These are phyloP conservation scores for Irpex lacteus DNA, from an alignment of 1,284 basidiomycete genomes.

Conservation along the genomic window DNA sequence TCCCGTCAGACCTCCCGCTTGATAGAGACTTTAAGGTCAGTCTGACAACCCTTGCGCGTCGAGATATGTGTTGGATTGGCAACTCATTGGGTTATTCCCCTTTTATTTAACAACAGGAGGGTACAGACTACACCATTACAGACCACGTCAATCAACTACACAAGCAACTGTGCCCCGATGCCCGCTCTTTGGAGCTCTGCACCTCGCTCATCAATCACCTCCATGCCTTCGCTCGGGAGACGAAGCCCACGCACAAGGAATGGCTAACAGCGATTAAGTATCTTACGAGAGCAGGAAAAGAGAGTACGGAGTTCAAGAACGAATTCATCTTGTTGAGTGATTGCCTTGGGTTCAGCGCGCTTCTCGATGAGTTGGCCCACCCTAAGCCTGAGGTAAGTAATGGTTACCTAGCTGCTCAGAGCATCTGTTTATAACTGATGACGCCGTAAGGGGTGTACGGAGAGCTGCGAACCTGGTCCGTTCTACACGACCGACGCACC, in stretches of 20 bases:
- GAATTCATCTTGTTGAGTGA: constrained; percentile 43
- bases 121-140: constrained; percentile 33
- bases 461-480: constrained; percentile 38
- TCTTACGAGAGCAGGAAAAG: constrained; percentile 35
- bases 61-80: no score
- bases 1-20: constrained; percentile 34
- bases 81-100: no score
- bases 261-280: constrained; percentile 35
- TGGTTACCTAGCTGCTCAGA: neutral
- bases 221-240: constrained; percentile 39
- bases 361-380: constrained; percentile 38
- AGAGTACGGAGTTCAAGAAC: constrained; percentile 38
- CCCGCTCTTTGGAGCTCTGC: constrained; percentile 35
- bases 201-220: constrained; percentile 35
- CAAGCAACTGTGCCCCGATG: constrained; percentile 30
- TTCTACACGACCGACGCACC: constrained; percentile 38
- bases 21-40: constrained; percentile 30
- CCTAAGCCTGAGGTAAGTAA: constrained; percentile 31
- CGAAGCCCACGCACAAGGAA: constrained; percentile 35
- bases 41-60: neutral
- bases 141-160: constrained; percentile 35
- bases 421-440: neutral
- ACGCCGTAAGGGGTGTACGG: constrained; percentile 31
- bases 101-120: constrained; percentile 19
- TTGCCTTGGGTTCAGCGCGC: constrained; percentile 36